Base-by-base conservation (phyloP, 805 yeast genomes). In the Ogataea kodamae region DNA sequence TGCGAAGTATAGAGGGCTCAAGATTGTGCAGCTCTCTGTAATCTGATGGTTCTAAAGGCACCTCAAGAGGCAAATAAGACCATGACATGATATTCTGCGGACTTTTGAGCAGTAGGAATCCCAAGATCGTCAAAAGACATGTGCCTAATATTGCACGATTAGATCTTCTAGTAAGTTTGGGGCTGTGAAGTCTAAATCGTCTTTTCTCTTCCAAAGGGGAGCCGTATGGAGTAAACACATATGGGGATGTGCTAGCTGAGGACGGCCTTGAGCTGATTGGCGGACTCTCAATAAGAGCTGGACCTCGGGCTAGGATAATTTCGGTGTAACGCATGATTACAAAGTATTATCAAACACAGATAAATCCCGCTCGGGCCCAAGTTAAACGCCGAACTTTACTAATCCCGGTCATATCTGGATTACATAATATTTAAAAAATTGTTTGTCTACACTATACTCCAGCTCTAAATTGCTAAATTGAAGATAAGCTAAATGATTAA, bases 321-420 rank as follows among this genome's bases (percentile, higher is more conserved):
- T 33, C 37, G 2, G 37, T 18, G 7, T 28, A 16, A 10, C 37
- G 27, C 37, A 33, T 33, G 7, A 44, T 11, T 28, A 28, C 22
- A 43, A 51, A 32, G 53, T 46, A 9, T 31, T 51, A 26, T 40
- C 49, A n/a, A n/a, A n/a, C n/a, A n/a, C n/a, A n/a, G n/a, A n/a
- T n/a, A n/a, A n/a, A n/a, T n/a, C n/a, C n/a, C n/a, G n/a, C n/a
- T n/a, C n/a, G n/a, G n/a, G n/a, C n/a, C n/a, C n/a, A n/a, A n/a
- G n/a, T n/a, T n/a, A n/a, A n/a, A n/a, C n/a, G n/a, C n/a, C n/a
- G n/a, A n/a, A n/a, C n/a, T n/a, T n/a, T n/a, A n/a, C n/a, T n/a
- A n/a, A n/a, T n/a, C n/a, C n/a, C n/a, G n/a, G n/a, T n/a, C n/a
- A n/a, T n/a, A n/a, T n/a, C n/a, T n/a, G n/a, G n/a, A n/a, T n/a